Evolutionary conservation across 306 rosid genomes (phyloP).

Genomic region (Cicer bijugum): DNA sequence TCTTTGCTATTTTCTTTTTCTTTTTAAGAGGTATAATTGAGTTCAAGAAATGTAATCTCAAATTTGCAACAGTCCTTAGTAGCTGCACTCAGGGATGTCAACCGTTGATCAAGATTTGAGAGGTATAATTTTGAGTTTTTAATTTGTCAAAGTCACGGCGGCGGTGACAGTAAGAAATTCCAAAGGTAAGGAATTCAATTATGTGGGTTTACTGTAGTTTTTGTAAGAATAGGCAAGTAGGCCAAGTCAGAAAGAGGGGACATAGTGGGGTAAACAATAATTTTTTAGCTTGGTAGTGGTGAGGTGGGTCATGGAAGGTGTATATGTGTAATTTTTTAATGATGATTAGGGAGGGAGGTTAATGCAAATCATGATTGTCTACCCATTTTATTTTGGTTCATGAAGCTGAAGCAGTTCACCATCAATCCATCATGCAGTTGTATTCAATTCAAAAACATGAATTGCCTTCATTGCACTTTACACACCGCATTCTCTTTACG

Average conservation of each 20-base stretch:
- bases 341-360: constrained; percentile 51
- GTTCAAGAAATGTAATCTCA: background rate
- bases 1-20: background rate
- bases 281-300: constrained; percentile 55
- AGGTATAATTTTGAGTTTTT: background rate
- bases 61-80: background rate
- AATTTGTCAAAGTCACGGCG: background rate
- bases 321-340: constrained; percentile 70
- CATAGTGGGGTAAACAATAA: constrained; percentile 63
- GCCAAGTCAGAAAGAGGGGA: constrained; percentile 41
- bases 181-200: background rate
- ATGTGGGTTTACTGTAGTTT: constrained; percentile 46
- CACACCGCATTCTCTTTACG: background rate
- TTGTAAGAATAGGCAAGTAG: constrained; percentile 54
- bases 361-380: constrained; percentile 69
- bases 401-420: constrained; percentile 35
- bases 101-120: background rate
- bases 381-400: constrained; percentile 45
- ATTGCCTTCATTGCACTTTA: background rate
- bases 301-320: constrained; percentile 68
- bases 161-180: background rate
- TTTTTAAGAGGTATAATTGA: constrained; percentile 39
- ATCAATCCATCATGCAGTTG: constrained; percentile 9
- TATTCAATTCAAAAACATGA: constrained; percentile 21
- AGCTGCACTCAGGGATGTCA: background rate